Conservation (phyloP, 169 alveolate species). For the Plasmodium cynomolgi region DNA sequence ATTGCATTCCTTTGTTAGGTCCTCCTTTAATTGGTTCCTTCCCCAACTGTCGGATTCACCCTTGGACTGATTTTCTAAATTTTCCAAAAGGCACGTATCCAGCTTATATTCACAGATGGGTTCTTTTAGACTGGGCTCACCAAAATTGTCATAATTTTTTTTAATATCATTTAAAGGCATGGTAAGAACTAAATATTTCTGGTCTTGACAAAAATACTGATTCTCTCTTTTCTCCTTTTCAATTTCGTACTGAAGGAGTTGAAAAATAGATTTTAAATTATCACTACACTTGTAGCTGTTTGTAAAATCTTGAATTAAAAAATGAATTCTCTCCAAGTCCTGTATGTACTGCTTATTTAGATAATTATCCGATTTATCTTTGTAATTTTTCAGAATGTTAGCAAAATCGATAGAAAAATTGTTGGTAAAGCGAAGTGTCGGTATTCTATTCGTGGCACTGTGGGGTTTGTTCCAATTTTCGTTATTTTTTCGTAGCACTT, state of each 20-base stretch:
- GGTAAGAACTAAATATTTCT: slow-evolving; percentile 31
- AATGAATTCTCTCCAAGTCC: slow-evolving; percentile 37
- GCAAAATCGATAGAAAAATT: background rate
- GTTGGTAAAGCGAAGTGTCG: background rate
- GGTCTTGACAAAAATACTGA: slow-evolving; percentile 28
- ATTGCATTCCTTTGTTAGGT: background rate
- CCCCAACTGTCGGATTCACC: background rate
- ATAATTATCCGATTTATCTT: slow-evolving; percentile 41
- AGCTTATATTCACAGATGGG: background rate
- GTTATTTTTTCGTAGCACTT: background rate
- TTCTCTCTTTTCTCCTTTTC: slow-evolving; percentile 44
- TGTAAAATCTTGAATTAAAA: slow-evolving; percentile 14
- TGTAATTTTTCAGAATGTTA: slow-evolving; percentile 2
- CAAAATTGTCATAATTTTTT: background rate
- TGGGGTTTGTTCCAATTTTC: background rate
- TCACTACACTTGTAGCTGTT: slow-evolving; percentile 36
- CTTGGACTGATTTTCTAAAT: background rate
- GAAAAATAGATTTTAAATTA: slow-evolving; percentile 67
- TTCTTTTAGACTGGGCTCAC: background rate
- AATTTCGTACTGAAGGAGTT: slow-evolving; percentile 45
- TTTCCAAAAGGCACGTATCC: background rate
- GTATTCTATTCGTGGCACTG: background rate
- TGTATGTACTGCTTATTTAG: slow-evolving; percentile 27
- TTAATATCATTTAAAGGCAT: slow-evolving; percentile 8
- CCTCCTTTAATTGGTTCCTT: background rate